Conservation (phyloP, 768 basidiomycete genomes). For the Plicaturopsis crispa region DNA sequence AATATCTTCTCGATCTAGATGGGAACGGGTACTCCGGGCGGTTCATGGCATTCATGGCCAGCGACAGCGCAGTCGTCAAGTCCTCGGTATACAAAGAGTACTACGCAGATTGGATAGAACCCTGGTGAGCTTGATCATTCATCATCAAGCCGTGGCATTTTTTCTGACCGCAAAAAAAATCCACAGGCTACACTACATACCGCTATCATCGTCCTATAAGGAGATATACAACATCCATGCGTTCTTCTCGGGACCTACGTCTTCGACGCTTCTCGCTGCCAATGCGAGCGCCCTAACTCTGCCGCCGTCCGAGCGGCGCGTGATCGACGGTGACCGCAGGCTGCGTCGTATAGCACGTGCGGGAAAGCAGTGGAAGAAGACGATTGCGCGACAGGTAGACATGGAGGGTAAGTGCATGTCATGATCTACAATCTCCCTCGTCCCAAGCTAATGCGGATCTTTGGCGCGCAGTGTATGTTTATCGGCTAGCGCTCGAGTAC, state of each 20-base stretch:
- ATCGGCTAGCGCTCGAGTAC: conserved; percentile 84
- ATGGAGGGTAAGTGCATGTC: conserved; percentile 86
- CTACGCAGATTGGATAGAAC: conserved; percentile 87
- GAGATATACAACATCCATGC: conserved; percentile 94
- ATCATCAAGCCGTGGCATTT: no score
- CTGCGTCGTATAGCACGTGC: conserved; percentile 80
- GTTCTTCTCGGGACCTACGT: conserved; percentile 84
- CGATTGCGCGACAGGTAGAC: conserved; percentile 74
- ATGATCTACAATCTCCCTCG: conserved; percentile 1
- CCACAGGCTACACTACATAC: conserved; percentile 88
- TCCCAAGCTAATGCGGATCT: neutral
- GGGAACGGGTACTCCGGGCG: conserved; percentile 94
- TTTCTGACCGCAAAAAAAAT: no score
- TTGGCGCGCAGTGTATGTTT: conserved; percentile 64
- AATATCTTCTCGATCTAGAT: conserved; percentile 79
- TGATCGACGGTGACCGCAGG: conserved; percentile 53
- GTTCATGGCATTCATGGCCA: conserved; percentile 79
- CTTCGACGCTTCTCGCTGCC: conserved; percentile 43
- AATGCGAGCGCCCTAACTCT: conserved; percentile 38
- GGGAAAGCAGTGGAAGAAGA: conserved; percentile 90
- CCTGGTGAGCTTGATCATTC: conserved; percentile 56
- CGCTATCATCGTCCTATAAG: conserved; percentile 75
- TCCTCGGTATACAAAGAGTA: conserved; percentile 88
- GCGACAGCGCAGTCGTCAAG: conserved; percentile 87
- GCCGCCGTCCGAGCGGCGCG: conserved; percentile 22